Percentiles rank a stretch among this genome's conserved stretches.
phyloP scores from a whole-genome alignment of 768 basidiomycete genomes.

The Trametes cingulata region DNA sequence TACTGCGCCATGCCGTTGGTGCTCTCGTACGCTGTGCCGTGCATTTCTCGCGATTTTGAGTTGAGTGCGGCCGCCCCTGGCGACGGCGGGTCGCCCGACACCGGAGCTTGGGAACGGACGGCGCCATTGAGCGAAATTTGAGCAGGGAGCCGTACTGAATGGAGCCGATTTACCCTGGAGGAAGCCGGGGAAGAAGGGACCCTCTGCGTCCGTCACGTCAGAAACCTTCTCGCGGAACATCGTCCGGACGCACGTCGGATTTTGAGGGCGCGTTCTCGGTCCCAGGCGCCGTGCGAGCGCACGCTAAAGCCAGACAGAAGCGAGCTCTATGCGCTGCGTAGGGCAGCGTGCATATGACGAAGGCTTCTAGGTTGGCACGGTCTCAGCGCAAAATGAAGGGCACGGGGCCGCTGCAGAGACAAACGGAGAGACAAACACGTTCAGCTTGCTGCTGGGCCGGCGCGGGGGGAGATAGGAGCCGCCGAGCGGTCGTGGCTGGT shows the following conservation, averaged over 20 bases:
- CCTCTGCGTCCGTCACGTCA: constrained; percentile 7
- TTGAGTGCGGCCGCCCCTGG: background rate
- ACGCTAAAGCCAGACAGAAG: background rate
- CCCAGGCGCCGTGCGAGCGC: background rate
- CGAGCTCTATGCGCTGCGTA: background rate
- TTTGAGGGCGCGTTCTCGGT: constrained; percentile 6
- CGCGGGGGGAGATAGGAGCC: background rate
- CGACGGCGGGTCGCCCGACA: background rate
- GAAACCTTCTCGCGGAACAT: constrained; percentile 11
- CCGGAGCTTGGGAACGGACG: constrained; percentile 10
- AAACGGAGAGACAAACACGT: background rate
- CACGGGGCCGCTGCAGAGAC: background rate
- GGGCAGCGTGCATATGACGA: background rate
- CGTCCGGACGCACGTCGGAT: constrained; percentile 8
- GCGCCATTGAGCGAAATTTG: background rate
- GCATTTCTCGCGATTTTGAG: background rate
- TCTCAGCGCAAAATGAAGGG: background rate
- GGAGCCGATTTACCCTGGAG: constrained; percentile 10
- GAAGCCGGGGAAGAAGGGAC: background rate
- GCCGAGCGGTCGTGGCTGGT: background rate
- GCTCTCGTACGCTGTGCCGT: background rate
- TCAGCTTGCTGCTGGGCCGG: background rate
- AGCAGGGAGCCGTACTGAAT: background rate
- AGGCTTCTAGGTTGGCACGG: background rate
- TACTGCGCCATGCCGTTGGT: too few relatives aligned